Conservation (phyloP, 345 rosid species). For the Excoecaria cochinchinensis region DNA sequence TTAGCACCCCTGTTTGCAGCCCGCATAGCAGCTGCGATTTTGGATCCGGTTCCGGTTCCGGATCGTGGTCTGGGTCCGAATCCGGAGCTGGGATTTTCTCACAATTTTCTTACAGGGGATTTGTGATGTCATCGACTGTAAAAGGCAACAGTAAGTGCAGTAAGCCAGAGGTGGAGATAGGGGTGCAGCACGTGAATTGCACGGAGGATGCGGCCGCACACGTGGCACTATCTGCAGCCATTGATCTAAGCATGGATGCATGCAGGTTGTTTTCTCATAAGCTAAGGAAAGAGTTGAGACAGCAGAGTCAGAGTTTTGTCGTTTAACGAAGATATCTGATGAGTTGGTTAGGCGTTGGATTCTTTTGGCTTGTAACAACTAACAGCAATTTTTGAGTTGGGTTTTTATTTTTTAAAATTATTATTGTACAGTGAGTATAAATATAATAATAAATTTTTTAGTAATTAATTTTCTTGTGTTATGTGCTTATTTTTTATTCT, state of each 20-base stretch:
- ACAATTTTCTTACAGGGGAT: conserved; percentile 46
- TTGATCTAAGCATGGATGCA: conserved; percentile 96
- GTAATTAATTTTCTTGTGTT: background rate
- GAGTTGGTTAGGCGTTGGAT: conserved; percentile 25
- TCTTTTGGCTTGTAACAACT: conserved; percentile 26
- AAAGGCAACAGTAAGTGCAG: conserved; percentile 52
- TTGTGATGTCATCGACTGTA: conserved; percentile 86
- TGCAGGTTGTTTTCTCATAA: conserved; percentile 75
- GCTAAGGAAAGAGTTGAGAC: conserved; percentile 83
- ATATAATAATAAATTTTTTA: too few species aligned
- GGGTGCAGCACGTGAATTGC: conserved; percentile 91
- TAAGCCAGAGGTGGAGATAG: conserved; percentile 77
- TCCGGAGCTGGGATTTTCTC: conserved; percentile 38
- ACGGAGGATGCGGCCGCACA: conserved; percentile 95
- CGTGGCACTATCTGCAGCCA: conserved; percentile 90
- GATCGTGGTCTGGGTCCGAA: conserved; percentile 66
- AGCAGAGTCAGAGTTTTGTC: conserved; percentile 51
- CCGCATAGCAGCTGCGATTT: conserved; percentile 87
- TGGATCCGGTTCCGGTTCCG: conserved; percentile 53
- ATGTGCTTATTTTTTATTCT: background rate
- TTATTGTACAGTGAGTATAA: conserved; percentile 29
- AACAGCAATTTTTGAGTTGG: conserved; percentile 46
- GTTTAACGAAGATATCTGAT: conserved; percentile 34
- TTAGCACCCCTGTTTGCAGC: conserved; percentile 56
- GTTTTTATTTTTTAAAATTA: conserved; percentile 1